Conservation (phyloP, 306 rosid genomes). For the Pyrus communis region DNA sequence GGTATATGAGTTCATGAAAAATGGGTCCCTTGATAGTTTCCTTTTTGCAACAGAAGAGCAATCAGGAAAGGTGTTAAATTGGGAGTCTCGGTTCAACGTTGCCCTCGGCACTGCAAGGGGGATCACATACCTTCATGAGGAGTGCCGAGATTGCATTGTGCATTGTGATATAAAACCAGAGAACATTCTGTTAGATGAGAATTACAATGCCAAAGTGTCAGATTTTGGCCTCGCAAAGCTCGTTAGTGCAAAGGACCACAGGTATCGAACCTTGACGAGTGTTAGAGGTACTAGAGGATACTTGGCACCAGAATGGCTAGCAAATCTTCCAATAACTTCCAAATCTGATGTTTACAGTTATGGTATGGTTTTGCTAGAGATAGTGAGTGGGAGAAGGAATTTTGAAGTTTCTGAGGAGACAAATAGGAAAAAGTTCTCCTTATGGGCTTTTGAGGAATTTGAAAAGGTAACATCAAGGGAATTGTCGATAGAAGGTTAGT, state of each 20-base stretch:
- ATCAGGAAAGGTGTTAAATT: slow-evolving; percentile 45
- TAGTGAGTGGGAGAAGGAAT: slow-evolving; percentile 74
- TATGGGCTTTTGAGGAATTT: slow-evolving; percentile 73
- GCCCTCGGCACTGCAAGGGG: slow-evolving; percentile 84
- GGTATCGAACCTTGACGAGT: slow-evolving; percentile 58
- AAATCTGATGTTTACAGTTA: slow-evolving; percentile 71
- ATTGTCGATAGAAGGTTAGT: slow-evolving; percentile 56
- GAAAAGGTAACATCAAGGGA: slow-evolving; percentile 43
- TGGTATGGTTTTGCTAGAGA: slow-evolving; percentile 86
- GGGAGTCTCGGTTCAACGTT: slow-evolving; percentile 62
- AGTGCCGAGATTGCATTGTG: slow-evolving; percentile 80
- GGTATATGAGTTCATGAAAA: slow-evolving; percentile 84
- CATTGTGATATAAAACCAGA: slow-evolving; percentile 91
- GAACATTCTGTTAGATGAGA: slow-evolving; percentile 76
- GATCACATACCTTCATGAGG: slow-evolving; percentile 83
- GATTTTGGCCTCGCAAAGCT: slow-evolving; percentile 91
- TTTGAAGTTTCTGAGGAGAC: slow-evolving; percentile 64
- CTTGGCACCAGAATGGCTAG: slow-evolving; percentile 88
- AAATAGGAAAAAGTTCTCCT: slow-evolving; percentile 49
- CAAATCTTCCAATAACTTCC: slow-evolving; percentile 68
- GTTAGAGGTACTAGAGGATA: slow-evolving; percentile 82
- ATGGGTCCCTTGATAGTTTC: slow-evolving; percentile 61
- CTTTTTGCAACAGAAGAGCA: slow-evolving; percentile 39
- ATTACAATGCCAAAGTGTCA: slow-evolving; percentile 62
- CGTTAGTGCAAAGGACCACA: slow-evolving; percentile 41